These are phyloP conservation scores for Spatholobus suberectus DNA, from an alignment of 306 rosid genomes.

Conservation along the genomic window DNA sequence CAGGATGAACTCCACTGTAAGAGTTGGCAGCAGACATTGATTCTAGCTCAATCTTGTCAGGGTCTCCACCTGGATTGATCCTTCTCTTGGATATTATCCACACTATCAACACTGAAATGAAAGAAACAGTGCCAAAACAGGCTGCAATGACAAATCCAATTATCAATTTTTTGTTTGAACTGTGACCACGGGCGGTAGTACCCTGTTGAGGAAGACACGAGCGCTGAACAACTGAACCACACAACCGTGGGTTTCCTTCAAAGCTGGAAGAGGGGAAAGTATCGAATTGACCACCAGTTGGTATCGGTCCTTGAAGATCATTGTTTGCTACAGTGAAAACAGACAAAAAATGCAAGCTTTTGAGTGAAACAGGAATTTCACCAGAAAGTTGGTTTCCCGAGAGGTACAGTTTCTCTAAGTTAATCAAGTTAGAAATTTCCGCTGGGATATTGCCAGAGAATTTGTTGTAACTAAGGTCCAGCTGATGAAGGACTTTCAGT, in stretches of 20 bases:
- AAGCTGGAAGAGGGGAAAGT: slow-evolving; percentile 73
- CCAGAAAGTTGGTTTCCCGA: slow-evolving; percentile 69
- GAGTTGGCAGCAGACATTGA: slow-evolving; percentile 55
- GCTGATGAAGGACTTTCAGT: slow-evolving; percentile 62
- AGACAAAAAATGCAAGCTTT: slow-evolving; percentile 71
- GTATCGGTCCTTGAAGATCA: slow-evolving; percentile 74
- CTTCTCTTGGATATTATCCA: slow-evolving; percentile 83
- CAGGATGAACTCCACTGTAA: slow-evolving; percentile 54
- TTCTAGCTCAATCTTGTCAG: slow-evolving; percentile 68
- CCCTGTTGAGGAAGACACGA: slow-evolving; percentile 52
- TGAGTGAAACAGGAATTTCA: slow-evolving; percentile 73
- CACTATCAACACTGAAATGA: slow-evolving; percentile 52
- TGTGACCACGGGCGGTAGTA: slow-evolving; percentile 28
- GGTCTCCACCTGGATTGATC: slow-evolving; percentile 73
- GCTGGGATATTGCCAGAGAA: slow-evolving; percentile 77
- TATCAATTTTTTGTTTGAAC: slow-evolving; percentile 44
- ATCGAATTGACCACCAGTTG: slow-evolving; percentile 77
- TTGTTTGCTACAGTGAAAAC: slow-evolving; percentile 73
- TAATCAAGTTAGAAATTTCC: slow-evolving; percentile 61
- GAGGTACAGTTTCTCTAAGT: slow-evolving; percentile 77
- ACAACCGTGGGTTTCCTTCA: slow-evolving; percentile 67
- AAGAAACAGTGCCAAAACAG: slow-evolving; percentile 30
- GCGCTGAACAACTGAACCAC: slow-evolving; percentile 60
- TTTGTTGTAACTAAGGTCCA: slow-evolving; percentile 62
- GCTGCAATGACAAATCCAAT: slow-evolving; percentile 37